phyloP scores from a whole-genome alignment of 2,329 filamentous ascomycete genomes.

The Penicillium sp. region DNA sequence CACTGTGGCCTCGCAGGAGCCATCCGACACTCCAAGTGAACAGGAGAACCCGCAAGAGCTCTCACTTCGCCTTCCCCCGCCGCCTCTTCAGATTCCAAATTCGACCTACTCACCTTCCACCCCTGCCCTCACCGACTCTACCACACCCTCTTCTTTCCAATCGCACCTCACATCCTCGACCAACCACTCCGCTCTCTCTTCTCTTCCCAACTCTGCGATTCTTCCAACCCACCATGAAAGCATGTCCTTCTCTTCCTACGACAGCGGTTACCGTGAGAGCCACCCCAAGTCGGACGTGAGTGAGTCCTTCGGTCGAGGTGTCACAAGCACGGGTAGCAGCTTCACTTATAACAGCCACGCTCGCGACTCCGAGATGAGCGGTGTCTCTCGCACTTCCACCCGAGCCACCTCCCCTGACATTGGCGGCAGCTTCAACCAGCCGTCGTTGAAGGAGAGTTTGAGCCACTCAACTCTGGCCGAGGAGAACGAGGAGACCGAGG shows the following conservation, averaged over 20 bases:
- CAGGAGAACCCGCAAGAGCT: constrained; percentile 28
- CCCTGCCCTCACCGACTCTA: constrained; percentile 37
- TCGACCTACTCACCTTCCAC: constrained; percentile 33
- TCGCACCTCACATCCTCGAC: constrained; percentile 40
- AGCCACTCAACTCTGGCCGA: constrained; percentile 67
- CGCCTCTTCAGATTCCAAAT: constrained; percentile 47
- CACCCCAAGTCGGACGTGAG: constrained; percentile 32
- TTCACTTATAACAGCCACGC: constrained; percentile 71
- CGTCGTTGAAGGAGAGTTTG: constrained; percentile 67
- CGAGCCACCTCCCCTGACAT: constrained; percentile 82
- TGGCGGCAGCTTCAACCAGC: constrained; percentile 54
- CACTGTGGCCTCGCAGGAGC: constrained; percentile 22
- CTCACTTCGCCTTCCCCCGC: constrained; percentile 44
- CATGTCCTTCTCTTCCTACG: constrained; percentile 29
- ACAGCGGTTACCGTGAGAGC: constrained; percentile 37
- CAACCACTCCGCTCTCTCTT: constrained; percentile 27
- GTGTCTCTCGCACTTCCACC: constrained; percentile 78
- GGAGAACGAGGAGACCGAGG: constrained; percentile 76
- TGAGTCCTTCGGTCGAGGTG: constrained; percentile 59
- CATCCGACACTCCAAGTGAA: constrained; percentile 15
- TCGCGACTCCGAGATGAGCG: constrained; percentile 76
- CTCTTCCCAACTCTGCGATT: constrained; percentile 28
- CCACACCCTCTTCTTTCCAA: constrained; percentile 41
- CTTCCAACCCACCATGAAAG: constrained; percentile 29
- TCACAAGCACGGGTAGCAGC: constrained; percentile 73